Percentiles rank a stretch among this genome's conserved stretches.
phyloP scores from a whole-genome alignment of 306 rosid species.

The Cicer cuneatum region DNA sequence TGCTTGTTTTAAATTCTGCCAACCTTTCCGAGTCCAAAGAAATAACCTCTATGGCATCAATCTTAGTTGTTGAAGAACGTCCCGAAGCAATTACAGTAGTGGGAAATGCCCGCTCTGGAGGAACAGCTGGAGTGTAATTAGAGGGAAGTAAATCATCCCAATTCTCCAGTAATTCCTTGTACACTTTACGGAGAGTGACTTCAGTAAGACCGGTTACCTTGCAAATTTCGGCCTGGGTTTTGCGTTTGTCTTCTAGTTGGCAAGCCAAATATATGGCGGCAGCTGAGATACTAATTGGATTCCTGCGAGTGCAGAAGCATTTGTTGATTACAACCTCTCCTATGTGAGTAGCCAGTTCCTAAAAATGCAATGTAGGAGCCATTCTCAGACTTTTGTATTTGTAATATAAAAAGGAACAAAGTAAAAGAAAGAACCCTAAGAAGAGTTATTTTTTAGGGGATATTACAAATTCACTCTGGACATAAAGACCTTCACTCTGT shows the following conservation, averaged over 20 bases:
- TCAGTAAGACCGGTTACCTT: constrained; percentile 96
- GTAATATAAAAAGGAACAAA: constrained; percentile 1
- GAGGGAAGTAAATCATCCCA: constrained; percentile 98
- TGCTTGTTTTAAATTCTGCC: constrained; percentile 58
- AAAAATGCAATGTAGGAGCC: constrained; percentile 37
- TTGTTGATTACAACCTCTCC: constrained; percentile 98
- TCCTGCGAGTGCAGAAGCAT: constrained; percentile 98
- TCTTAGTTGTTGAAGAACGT: constrained; percentile 74
- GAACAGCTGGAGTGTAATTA: constrained; percentile 95
- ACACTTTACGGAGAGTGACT: constrained; percentile 93
- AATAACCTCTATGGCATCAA: constrained; percentile 59
- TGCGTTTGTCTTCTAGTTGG: constrained; percentile 99
- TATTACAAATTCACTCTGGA: neutral
- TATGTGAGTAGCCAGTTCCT: constrained; percentile 96
- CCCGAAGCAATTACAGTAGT: constrained; percentile 79
- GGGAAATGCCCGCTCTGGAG: constrained; percentile 98
- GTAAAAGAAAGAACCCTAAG: constrained; percentile 2
- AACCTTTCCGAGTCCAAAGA: constrained; percentile 69
- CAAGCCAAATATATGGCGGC: constrained; percentile 97
- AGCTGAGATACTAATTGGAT: constrained; percentile 95
- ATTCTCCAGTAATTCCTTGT: constrained; percentile 94
- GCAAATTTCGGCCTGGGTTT: constrained; percentile 96
- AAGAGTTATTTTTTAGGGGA: neutral
- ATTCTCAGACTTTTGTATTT: constrained; percentile 33
- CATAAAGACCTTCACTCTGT: neutral